Evolutionary conservation across 2,329 filamentous ascomycete genomes (phyloP).

Genomic region (Thelonectria discophora): DNA sequence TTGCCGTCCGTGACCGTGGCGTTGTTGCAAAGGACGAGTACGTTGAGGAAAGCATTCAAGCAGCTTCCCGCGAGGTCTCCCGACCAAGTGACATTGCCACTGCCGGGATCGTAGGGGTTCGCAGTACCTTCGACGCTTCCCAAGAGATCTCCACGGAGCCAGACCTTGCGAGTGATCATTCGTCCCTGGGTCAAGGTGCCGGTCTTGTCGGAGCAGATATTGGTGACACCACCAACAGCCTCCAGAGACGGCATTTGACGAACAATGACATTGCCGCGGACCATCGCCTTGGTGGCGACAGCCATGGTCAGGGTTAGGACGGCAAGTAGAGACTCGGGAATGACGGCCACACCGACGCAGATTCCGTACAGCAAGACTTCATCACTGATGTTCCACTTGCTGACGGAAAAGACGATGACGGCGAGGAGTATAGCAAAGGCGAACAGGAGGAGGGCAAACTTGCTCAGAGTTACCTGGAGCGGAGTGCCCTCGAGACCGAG

Average conservation of each 20-base stretch:
- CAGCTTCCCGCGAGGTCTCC: slow-evolving; percentile 51
- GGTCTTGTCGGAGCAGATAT: slow-evolving; percentile 77
- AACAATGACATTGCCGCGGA: slow-evolving; percentile 70
- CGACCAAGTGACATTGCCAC: slow-evolving; percentile 60
- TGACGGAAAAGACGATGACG: slow-evolving; percentile 69
- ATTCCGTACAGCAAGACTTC: slow-evolving; percentile 70
- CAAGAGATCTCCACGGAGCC: slow-evolving; percentile 63
- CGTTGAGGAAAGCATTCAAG: slow-evolving; percentile 60
- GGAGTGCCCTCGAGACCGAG: slow-evolving; percentile 80
- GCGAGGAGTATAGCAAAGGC: slow-evolving; percentile 71
- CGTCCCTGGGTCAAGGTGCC: slow-evolving; percentile 73
- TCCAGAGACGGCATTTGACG: slow-evolving; percentile 72
- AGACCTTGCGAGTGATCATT: slow-evolving; percentile 71
- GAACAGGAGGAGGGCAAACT: slow-evolving; percentile 84
- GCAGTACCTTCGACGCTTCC: slow-evolving; percentile 64
- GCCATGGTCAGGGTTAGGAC: slow-evolving; percentile 78
- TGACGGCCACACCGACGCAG: slow-evolving; percentile 69
- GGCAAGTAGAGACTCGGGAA: slow-evolving; percentile 72
- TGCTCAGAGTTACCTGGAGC: slow-evolving; percentile 84
- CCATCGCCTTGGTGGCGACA: slow-evolving; percentile 71
- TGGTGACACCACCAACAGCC: slow-evolving; percentile 74
- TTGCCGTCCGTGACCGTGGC: slow-evolving; percentile 59
- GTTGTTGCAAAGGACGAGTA: slow-evolving; percentile 71
- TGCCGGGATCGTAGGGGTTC: slow-evolving; percentile 69
- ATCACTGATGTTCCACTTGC: slow-evolving; percentile 60